Evolutionary conservation across 176 grass and related monocot species (phyloP), one percentile per base, ranked within the genome.

Genomic region (Hordeum vulgare): DNA sequence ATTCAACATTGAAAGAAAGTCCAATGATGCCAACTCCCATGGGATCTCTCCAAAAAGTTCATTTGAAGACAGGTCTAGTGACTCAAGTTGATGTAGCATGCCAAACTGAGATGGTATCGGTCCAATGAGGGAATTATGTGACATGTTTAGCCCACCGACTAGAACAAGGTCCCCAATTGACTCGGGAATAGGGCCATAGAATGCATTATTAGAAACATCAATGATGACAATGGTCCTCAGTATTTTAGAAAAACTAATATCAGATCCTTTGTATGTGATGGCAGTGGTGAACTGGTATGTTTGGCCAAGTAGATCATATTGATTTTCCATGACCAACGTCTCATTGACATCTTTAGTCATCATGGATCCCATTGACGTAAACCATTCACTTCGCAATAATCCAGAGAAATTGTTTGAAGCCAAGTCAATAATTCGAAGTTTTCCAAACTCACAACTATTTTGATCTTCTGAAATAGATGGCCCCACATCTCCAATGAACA

Each of bases 101-200:
- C 64, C 31, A 11, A 67, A 8, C 9, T 36, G 33, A n/a, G 33
- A 37, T n/a, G 85, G 74, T 29, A 94, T 66, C 35, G 53, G n/a
- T 0, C 91, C 91, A 2, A 17, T 59, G 35, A 94, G 79, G 42
- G 40, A 54, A 69, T 94, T 90, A n/a, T 49, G 3, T 33, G 91
- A 93, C 59, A 90, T 18, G 23, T 78, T 78, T 9, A 78, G 13
- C 13, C 35, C 56, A 9, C 5, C 9, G 10, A 78, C 35, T 6
- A 78, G 23, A 23, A 81, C 14, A 29, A 81, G 66, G 0, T 81
- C 49, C 66, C 49, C 49, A 25, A 71, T n/a, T 15, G 49, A 9
- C 2, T 27, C 8, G 2, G 65, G 65, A 17, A 81, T 81, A 12
- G 4, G 18, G 11, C 65, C 65, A 11, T n/a, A 9, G 18, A 67